A percentile compares a stretch with the other conserved stretches of the same genome.
These are phyloP conservation scores for Rhynchospora tenuis DNA, from an alignment of 176 grass and related monocot genomes.

Conservation along the genomic window DNA sequence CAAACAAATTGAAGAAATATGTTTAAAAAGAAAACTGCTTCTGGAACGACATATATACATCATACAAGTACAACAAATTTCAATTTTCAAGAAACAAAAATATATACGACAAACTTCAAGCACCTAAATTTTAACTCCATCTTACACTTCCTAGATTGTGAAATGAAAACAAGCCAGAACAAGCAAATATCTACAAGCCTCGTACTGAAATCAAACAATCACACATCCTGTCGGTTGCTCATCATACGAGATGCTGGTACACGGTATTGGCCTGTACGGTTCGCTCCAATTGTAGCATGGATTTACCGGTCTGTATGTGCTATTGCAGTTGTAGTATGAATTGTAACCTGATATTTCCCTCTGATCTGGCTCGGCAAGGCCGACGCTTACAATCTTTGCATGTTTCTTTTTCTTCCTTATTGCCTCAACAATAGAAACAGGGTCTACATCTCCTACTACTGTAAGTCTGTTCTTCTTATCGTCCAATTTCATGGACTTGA, in stretches of 20 bases:
- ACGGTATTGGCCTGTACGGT: background rate
- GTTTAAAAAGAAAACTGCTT: background rate
- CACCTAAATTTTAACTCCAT: background rate
- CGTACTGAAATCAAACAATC: background rate
- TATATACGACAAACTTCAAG: background rate
- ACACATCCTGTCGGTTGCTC: background rate
- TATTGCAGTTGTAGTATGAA: background rate
- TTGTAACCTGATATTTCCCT: background rate
- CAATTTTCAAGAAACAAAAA: background rate
- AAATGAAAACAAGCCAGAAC: background rate
- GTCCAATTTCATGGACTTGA: background rate
- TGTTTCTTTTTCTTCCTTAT: conserved; percentile 20
- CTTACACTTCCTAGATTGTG: background rate
- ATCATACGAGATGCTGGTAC: background rate
- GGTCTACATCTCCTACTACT: conserved; percentile 10
- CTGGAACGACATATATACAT: background rate
- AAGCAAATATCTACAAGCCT: background rate
- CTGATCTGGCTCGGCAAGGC: background rate
- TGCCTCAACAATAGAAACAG: background rate
- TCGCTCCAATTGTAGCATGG: background rate
- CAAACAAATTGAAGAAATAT: background rate
- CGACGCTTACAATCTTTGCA: background rate
- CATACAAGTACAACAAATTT: background rate
- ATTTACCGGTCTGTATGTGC: background rate
- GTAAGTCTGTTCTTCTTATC: background rate